These are phyloP conservation scores for Euphorbia peplus DNA, from an alignment of 345 rosid genomes.

Conservation along the genomic window DNA sequence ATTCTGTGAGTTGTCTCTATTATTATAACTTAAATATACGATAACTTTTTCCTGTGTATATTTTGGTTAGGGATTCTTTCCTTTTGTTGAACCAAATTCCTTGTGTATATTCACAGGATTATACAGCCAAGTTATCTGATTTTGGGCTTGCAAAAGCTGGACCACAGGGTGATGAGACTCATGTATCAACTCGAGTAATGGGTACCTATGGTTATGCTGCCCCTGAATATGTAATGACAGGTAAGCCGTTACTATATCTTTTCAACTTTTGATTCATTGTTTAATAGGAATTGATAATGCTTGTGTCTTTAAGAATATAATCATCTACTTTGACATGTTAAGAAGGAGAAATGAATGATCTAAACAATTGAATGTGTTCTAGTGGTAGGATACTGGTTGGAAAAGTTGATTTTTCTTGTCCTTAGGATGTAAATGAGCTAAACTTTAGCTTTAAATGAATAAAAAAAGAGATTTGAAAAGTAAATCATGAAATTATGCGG, in stretches of 20 bases:
- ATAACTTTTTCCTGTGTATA: conserved; percentile 8
- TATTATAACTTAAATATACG: not conserved
- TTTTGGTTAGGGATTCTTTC: not conserved
- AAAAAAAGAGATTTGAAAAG: not conserved
- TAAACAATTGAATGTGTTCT: no score
- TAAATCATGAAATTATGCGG: not conserved
- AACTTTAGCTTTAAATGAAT: not conserved
- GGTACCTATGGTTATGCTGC: conserved; percentile 99
- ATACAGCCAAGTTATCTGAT: conserved; percentile 93
- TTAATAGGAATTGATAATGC: not conserved
- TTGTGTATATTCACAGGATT: conserved; percentile 55
- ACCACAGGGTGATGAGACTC: conserved; percentile 97
- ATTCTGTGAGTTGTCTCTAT: conserved; percentile 59
- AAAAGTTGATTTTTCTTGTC: not conserved
- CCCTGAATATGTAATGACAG: conserved; percentile 95
- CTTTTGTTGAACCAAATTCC: conserved; percentile 20
- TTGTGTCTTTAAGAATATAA: not conserved
- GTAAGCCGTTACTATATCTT: conserved; percentile 38
- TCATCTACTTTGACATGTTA: not conserved
- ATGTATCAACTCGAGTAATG: conserved; percentile 95
- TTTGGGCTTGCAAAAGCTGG: conserved; percentile 99
- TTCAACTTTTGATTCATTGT: not conserved
- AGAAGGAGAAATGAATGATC: not conserved
- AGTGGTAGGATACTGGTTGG: not conserved
- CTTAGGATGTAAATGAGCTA: not conserved